phyloP scores from a whole-genome alignment of 805 yeast genomes.

The Schwanniomyces vanrijiae region DNA sequence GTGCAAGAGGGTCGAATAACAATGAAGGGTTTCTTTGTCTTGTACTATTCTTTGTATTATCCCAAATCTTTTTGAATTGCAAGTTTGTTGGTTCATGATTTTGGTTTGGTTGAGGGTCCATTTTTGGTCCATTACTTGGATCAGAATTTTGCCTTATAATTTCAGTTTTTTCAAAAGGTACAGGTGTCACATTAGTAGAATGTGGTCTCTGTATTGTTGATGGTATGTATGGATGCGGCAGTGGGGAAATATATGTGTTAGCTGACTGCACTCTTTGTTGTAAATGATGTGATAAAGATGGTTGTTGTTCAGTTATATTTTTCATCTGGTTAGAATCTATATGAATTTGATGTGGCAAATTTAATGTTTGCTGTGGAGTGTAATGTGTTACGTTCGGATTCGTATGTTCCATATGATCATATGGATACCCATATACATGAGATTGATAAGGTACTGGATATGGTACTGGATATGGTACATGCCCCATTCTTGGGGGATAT shows the following conservation, averaged over 20 bases:
- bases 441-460: constrained; percentile 3
- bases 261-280: neutral
- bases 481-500: neutral
- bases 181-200: neutral
- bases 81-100: constrained; percentile 15
- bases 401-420: constrained; percentile 1
- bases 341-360: neutral
- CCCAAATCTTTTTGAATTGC: constrained; percentile 40
- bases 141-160: neutral
- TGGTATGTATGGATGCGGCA: constrained; percentile 4
- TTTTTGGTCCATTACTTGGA: neutral
- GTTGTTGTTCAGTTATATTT: neutral
- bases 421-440: constrained; percentile 2
- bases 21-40: constrained; percentile 49
- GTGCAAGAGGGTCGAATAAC: constrained; percentile 50
- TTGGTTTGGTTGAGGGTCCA: neutral
- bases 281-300: neutral
- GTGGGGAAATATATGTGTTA: constrained; percentile 1
- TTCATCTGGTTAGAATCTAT: constrained; percentile 4
- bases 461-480: neutral
- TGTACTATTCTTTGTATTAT: constrained; percentile 8
- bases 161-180: neutral
- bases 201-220: constrained; percentile 4
- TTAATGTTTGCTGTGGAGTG: neutral
- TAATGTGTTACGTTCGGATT: neutral